Base-by-base conservation (phyloP, 768 basidiomycete genomes). In the Suillus fuscotomentosus region DNA sequence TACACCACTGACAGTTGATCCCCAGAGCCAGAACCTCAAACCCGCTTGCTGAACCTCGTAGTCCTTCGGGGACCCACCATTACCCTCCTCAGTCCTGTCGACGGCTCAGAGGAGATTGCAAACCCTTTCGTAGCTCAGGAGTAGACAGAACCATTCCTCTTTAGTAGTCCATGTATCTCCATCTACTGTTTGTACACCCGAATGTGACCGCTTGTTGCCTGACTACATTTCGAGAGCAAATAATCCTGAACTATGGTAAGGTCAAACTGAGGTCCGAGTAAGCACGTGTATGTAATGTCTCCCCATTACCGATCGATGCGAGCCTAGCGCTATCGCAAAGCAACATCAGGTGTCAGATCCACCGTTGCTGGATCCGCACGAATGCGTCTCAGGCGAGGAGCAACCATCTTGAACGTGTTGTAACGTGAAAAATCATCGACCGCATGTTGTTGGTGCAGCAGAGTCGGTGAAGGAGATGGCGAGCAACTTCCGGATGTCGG, bases 31-130 rank as follows among this genome's bases (percentile, higher is more conserved):
- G 83, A 90, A 68, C 84, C 82, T 20, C 84, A 83, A 56, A 86
- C 80, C 56, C 88, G 91, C 61, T 71, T 80, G 8, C 81, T 99
- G 5, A 97, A 97, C 15, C 80, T 99, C 13, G 92, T 89, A 5
- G 97, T 99, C 47, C 86, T 97, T 24, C 85, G 97, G 53, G 97
- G 97, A 13, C 96, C 97, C 1, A 97, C 96, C 64, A 90, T 99
- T 72, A 96, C 94, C 0, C 84, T 99, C 8, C 83, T 99, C 65
- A 95, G 93, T 72, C 97, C 97, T 3, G 91, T 95, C 14, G 97
- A 99, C 69, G 97, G 97, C 63, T 95, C 88, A 63, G 95, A 96
- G 75, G 94, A 96, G 75, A 96, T 97, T 62, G 88, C 90, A 15
- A 96, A 97, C 76, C 94, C 94, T 3, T 97, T 97, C 80, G 69